Base-by-base conservation (phyloP, 1,284 basidiomycete species). In the Laetiporus sulphureus region DNA sequence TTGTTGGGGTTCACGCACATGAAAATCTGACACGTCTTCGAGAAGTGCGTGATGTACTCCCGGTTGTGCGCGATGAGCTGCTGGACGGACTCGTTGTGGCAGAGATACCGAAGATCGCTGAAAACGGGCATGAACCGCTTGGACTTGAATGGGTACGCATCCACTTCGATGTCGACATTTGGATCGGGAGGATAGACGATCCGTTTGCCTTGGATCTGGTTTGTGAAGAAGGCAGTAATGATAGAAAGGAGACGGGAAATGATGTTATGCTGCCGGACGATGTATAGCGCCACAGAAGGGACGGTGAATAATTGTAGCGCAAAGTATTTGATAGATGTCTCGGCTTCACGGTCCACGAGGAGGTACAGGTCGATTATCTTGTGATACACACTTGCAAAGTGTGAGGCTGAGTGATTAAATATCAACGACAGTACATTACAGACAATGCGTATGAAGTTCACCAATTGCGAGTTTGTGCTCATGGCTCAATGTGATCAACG, bases 81-180 rank as follows among this genome's bases (percentile, higher is more conserved):
- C 52, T 91, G 87, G 6, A 92, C 86, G 19, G 83, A 83, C 34
- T 76, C 70, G 34, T 78, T 91, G 61, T 78, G 85, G 57, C 76
- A 90, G 27, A 79, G 68, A 52, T 89, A 88, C 2, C 86, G 79
- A 22, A 94, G 69, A 59, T 93, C 88, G 49, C 81, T 83, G 62
- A 96, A 90, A 23, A 95, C 79, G 0, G 88, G 83, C 76, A 92
- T 84, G 64, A 94, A 95, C 13, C 92, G 86, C 60, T 96, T 96
- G 16, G 89, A 91, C 57, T 90, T 86, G 76, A 95, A 95, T 0
- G 87, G 84, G 44, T 80, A 77, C 19, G 79, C 79, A 40, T 94
- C 91, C 32, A 90, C 82, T 46, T 93, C 85, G 44, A 92, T 69
- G 36, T 66, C 64, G 6, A 63, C 64, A 33, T 58, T 67, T 27